phyloP scores from a whole-genome alignment of 352 stramenopile species.

The Stramenopiles sp. region DNA sequence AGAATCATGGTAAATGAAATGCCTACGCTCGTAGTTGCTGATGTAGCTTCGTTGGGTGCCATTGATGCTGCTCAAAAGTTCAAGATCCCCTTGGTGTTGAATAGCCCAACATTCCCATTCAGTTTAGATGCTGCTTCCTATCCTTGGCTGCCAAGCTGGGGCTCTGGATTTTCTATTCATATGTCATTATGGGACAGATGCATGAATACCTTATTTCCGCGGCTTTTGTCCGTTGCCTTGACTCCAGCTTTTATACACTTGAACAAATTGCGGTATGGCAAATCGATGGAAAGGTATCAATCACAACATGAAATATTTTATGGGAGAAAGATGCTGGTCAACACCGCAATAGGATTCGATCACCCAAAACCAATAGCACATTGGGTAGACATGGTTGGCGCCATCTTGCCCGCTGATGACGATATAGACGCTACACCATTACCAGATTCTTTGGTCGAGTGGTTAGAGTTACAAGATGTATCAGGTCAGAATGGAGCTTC shows the following conservation, averaged over 20 bases:
- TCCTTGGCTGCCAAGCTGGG: slow-evolving; percentile 47
- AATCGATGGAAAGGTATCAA: slow-evolving; percentile 41
- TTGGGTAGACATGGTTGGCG: slow-evolving; percentile 46
- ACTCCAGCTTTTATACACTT: slow-evolving; percentile 60
- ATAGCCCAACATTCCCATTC: slow-evolving; percentile 59
- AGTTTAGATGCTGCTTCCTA: slow-evolving; percentile 36
- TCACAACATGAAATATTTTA: slow-evolving; percentile 66
- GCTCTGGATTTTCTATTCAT: slow-evolving; percentile 45
- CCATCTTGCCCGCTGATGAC: slow-evolving; percentile 39
- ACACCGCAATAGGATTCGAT: slow-evolving; percentile 60
- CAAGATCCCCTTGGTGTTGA: slow-evolving; percentile 44
- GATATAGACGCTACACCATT: too few species aligned
- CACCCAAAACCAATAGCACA: slow-evolving; percentile 48
- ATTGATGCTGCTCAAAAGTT: slow-evolving; percentile 53
- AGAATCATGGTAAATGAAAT: slow-evolving; percentile 28
- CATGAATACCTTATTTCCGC: slow-evolving; percentile 65
- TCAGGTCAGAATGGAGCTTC: too few species aligned
- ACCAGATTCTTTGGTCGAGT: too few species aligned
- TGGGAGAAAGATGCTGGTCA: slow-evolving; percentile 49
- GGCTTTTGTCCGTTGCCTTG: slow-evolving; percentile 49
- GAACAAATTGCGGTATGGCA: slow-evolving; percentile 43
- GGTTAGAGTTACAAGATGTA: too few species aligned
- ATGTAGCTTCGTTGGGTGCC: slow-evolving; percentile 51
- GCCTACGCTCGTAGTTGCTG: slow-evolving; percentile 48
- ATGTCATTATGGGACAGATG: slow-evolving; percentile 65